Conservation (phyloP, 1,139 yeast genomes). For the Yamadazyma atmosphaerica region DNA sequence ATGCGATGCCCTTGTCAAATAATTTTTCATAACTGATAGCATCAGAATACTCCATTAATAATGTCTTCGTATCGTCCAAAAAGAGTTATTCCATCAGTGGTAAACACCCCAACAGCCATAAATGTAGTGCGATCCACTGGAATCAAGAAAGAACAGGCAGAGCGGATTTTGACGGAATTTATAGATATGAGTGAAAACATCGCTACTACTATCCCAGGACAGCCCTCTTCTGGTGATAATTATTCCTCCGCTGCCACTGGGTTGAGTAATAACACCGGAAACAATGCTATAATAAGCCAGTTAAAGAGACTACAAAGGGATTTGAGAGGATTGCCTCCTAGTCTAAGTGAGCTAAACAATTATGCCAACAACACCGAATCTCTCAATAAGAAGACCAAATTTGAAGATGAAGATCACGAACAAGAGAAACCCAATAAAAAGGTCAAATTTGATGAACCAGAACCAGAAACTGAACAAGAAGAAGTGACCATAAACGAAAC, state of each 20-base stretch:
- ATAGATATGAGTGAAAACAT: slow-evolving; percentile 38
- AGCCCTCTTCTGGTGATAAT: slow-evolving; percentile 8
- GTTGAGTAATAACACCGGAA: slow-evolving; percentile 24
- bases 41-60: background rate
- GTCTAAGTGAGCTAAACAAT: slow-evolving; percentile 6
- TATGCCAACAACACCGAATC: background rate
- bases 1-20: slow-evolving; percentile 1
- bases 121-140: slow-evolving; percentile 26
- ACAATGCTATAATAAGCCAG: slow-evolving; percentile 52
- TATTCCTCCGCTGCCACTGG: slow-evolving; percentile 17
- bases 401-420: slow-evolving; percentile 7
- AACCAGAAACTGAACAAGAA: slow-evolving; percentile 17
- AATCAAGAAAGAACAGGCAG: slow-evolving; percentile 37
- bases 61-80: slow-evolving; percentile 35
- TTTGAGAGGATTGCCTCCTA: slow-evolving; percentile 71
- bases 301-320: slow-evolving; percentile 68
- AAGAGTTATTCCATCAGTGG: slow-evolving; percentile 44
- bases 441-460: slow-evolving; percentile 31
- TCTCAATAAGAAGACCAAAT: slow-evolving; percentile 17
- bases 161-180: slow-evolving; percentile 46
- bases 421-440: slow-evolving; percentile 17
- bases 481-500: slow-evolving; percentile 16
- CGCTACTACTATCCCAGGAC: slow-evolving; percentile 21
- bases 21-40: background rate
- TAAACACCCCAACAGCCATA: slow-evolving; percentile 52